Evolutionary conservation across 805 yeast genomes (phyloP), one percentile per base, ranked within the genome.

Genomic region (Starmerella vitae): DNA sequence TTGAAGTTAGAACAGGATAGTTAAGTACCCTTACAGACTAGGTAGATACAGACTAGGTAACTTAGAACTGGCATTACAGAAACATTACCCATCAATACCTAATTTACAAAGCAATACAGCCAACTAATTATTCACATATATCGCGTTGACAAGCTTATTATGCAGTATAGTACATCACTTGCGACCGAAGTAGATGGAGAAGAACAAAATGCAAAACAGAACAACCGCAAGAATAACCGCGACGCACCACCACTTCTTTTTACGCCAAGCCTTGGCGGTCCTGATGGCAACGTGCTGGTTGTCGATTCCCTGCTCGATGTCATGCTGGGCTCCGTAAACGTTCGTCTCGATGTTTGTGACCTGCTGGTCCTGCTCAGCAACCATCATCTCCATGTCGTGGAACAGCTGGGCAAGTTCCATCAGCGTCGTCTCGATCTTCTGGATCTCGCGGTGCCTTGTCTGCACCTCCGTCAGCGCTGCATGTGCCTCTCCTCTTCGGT

Each of bases 401-500:
- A 91, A 85, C 59, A 91, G 72, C 66, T 83, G 94, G 30, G 93
- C 82, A 62, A 91, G 73, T 63, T 91, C 98, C 27, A 88, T 84
- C 81, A 91, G 85, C 43, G 94, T 79, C 64, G 83, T 77, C 64
- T 88, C 97, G 62, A 91, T 78, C 67, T 84, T 82, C 65, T 83
- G 80, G 56, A 91, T 74, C 65, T 91, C 97, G 59, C 80, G 78
- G 66, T 91, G 97, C 65, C 98, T 78, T 37, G 81, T 76, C 65
- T 88, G 95, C 41, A 91, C 97, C 65, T 91, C 97, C 54, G 84
- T 82, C 52, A 91, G 71, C 2, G 93, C 97, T 25, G 95, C 76
- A 60, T 91, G 75, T 31, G 97, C 96, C 64, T 91, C 95, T 41
- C 64, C 64, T 22, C 62, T 55, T 42, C 63, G 56, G 50, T 60